Percentiles rank a stretch among this genome's conserved stretches.
phyloP scores from a whole-genome alignment of 192 early-diverging fungal genomes.

The Cetraspora pellucida region DNA sequence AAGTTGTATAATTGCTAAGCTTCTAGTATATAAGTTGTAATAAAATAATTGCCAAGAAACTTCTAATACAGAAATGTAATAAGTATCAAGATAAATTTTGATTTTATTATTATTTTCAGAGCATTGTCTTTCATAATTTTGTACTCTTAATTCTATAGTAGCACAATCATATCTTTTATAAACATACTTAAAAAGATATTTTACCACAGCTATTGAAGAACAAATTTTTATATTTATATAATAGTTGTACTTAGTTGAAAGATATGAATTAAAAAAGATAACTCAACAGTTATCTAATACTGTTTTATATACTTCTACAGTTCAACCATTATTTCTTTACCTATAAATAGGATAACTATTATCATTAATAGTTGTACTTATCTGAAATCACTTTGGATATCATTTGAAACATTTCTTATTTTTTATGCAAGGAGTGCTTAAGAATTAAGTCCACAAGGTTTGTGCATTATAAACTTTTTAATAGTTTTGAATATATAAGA shows the following conservation, averaged over 20 bases:
- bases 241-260: constrained; percentile 42
- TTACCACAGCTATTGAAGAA: too few species aligned
- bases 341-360: constrained; percentile 40
- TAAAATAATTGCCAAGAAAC: too few species aligned
- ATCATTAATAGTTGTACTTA: constrained; percentile 26
- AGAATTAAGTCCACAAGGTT: constrained; percentile 35
- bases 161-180: too few species aligned
- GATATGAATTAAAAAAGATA: constrained; percentile 39
- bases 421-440: constrained; percentile 38
- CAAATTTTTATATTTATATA: constrained; percentile 41
- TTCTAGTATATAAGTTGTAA: too few species aligned
- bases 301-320: too few species aligned
- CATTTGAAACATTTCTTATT: constrained; percentile 38
- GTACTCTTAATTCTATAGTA: too few species aligned
- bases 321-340: neutral
- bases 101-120: too few species aligned
- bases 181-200: too few species aligned
- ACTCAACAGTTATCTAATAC: constrained; percentile 41
- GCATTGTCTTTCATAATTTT: too few species aligned
- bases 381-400: constrained; percentile 28
- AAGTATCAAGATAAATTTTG: too few species aligned
- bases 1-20: too few species aligned
- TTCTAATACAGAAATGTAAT: too few species aligned
- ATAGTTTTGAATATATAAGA: constrained; percentile 27
- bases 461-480: constrained; percentile 49